These are phyloP conservation scores for Gyromitra esculenta DNA, from an alignment of 2,329 filamentous ascomycete genomes.

Conservation along the genomic window DNA sequence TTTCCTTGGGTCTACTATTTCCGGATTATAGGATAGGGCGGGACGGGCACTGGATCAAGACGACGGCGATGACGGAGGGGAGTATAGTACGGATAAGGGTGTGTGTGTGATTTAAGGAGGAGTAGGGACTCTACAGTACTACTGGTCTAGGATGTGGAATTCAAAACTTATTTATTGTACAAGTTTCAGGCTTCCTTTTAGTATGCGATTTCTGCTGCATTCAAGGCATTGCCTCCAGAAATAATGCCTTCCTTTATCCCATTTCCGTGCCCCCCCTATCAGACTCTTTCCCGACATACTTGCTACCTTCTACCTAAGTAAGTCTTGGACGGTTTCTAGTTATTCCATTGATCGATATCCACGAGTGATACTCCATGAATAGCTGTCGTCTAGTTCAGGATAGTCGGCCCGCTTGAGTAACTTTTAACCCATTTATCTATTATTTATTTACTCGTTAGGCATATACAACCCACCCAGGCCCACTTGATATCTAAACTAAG, in stretches of 20 bases:
- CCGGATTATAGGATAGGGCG: conserved; percentile 27
- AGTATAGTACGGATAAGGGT: conserved; percentile 16
- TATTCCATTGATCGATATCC: no score
- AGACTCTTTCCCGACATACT: no score
- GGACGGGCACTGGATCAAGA: conserved; percentile 5
- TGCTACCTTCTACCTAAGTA: no score
- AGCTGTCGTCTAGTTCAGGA: background rate
- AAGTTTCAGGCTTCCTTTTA: conserved; percentile 1
- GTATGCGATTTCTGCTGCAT: background rate
- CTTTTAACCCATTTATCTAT: background rate
- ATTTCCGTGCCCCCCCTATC: no score
- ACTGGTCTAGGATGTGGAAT: conserved; percentile 30
- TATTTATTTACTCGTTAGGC: background rate
- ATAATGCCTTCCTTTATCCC: no score
- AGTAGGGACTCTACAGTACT: background rate
- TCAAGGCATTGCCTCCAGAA: no score
- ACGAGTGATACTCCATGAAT: conserved; percentile 42
- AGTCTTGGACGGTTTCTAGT: no score
- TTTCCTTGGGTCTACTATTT: conserved; percentile 21
- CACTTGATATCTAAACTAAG: no score
- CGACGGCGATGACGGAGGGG: background rate
- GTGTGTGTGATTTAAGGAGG: background rate
- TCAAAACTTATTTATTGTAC: conserved; percentile 29
- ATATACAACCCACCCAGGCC: no score
- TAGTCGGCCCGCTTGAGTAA: no score